Conservation (phyloP, 2,329 filamentous ascomycete species). For the Aspergillus hiratsukae region DNA sequence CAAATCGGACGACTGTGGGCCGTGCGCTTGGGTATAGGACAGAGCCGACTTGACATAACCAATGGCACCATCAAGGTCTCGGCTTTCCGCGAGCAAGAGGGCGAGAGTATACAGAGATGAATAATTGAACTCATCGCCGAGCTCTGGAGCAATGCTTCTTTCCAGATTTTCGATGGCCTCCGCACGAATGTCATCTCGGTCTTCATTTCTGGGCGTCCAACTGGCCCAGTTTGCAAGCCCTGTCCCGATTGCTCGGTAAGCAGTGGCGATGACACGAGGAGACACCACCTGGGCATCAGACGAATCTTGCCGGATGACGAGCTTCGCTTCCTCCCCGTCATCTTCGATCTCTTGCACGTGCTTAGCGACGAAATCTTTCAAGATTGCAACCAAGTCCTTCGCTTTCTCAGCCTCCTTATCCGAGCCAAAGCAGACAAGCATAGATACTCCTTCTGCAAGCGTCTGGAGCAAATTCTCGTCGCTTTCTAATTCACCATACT, state of each 20-base stretch:
- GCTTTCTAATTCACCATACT: constrained; percentile 68
- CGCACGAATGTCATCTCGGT: constrained; percentile 67
- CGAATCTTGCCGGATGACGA: constrained; percentile 14
- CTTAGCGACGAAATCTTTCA: constrained; percentile 72
- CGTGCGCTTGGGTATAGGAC: constrained; percentile 39
- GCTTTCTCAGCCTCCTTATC: constrained; percentile 74
- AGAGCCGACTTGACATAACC: constrained; percentile 76
- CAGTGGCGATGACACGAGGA: constrained; percentile 59
- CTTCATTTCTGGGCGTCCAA: constrained; percentile 69
- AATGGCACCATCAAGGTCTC: constrained; percentile 75
- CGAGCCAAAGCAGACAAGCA: constrained; percentile 78
- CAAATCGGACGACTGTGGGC: constrained; percentile 26
- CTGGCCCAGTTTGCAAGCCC: constrained; percentile 84
- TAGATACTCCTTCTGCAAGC: constrained; percentile 71
- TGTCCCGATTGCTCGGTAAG: constrained; percentile 81
- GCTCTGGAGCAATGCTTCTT: constrained; percentile 64
- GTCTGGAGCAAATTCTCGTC: constrained; percentile 74
- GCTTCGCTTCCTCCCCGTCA: constrained; percentile 19
- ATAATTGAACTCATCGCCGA: constrained; percentile 63
- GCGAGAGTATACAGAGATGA: constrained; percentile 76
- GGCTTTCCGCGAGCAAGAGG: constrained; percentile 80
- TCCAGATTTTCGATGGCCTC: constrained; percentile 73
- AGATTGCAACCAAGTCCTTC: constrained; percentile 61
- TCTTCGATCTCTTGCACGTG: constrained; percentile 33
- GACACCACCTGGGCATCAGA: constrained; percentile 42